These are phyloP conservation scores for Thalassiosira exigua DNA, from an alignment of 352 stramenopile species.

Conservation along the genomic window DNA sequence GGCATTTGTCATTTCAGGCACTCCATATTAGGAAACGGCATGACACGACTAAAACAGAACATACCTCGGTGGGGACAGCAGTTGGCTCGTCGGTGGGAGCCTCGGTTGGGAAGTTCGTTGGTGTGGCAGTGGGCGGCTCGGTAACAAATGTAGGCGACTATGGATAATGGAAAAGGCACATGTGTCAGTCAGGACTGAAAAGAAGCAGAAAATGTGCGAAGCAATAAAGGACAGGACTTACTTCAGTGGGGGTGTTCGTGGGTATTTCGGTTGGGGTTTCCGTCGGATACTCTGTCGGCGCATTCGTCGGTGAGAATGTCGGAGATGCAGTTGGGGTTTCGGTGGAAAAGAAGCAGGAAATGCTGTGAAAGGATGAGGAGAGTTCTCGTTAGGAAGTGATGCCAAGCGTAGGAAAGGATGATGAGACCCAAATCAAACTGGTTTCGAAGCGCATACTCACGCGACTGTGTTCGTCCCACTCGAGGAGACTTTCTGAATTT, in stretches of 20 bases:
- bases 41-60: background rate
- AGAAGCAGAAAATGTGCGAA: background rate
- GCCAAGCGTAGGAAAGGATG: conserved; percentile 13
- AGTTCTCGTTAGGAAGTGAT: too few relatives aligned
- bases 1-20: background rate
- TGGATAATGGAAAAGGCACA: background rate
- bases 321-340: conserved; percentile 28
- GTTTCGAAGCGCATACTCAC: conserved; percentile 1
- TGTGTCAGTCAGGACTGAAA: background rate
- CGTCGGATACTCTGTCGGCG: conserved; percentile 30
- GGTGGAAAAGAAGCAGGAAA: conserved; percentile 11
- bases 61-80: conserved; percentile 4
- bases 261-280: conserved; percentile 5
- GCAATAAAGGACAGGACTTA: background rate
- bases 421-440: too few relatives aligned
- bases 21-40: background rate
- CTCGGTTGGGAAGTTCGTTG: conserved; percentile 14
- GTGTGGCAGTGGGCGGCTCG: conserved; percentile 7
- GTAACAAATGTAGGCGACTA: background rate
- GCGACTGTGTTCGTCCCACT: conserved; percentile 41
- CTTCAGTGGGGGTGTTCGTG: background rate
- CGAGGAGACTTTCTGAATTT: conserved; percentile 44
- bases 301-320: conserved; percentile 19
- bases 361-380: too few relatives aligned
- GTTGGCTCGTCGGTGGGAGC: background rate